Conservation (phyloP, 1,139 yeast genomes). For the Tardiomyces depauwii region DNA sequence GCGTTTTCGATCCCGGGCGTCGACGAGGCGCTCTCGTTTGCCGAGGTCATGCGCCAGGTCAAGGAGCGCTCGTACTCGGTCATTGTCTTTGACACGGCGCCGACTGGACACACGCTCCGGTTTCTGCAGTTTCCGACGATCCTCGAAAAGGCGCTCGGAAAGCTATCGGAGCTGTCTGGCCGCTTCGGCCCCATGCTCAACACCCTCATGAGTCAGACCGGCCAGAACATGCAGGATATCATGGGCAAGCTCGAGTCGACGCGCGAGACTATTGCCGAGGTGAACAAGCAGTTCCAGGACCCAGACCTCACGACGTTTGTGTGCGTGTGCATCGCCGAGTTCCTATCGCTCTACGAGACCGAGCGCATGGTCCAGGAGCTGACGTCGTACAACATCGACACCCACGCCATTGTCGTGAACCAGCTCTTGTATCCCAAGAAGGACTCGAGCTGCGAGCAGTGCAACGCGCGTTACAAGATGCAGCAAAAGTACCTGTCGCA, state of each 20-base stretch:
- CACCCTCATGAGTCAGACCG: slow-evolving; percentile 54
- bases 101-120: slow-evolving; percentile 94
- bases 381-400: slow-evolving; percentile 90
- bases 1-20: slow-evolving; percentile 96
- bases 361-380: slow-evolving; percentile 96
- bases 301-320: slow-evolving; percentile 95
- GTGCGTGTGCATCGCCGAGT: slow-evolving; percentile 95
- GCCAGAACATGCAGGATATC: slow-evolving; percentile 60
- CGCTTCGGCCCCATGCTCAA: slow-evolving; percentile 86
- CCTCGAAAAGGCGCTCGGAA: slow-evolving; percentile 72
- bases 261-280: slow-evolving; percentile 73
- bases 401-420: slow-evolving; percentile 88
- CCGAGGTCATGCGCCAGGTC: slow-evolving; percentile 95
- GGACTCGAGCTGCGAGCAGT: slow-evolving; percentile 72
- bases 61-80: slow-evolving; percentile 79
- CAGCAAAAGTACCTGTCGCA: slow-evolving; percentile 90
- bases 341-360: slow-evolving; percentile 87
- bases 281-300: slow-evolving; percentile 87
- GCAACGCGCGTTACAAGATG: slow-evolving; percentile 90
- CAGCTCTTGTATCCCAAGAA: slow-evolving; percentile 67
- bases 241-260: slow-evolving; percentile 73
- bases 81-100: slow-evolving; percentile 94
- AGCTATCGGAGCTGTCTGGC: slow-evolving; percentile 77
- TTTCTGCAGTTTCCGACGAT: slow-evolving; percentile 91
- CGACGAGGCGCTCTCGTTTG: slow-evolving; percentile 93